Percentiles rank a stretch among this genome's conserved stretches.
phyloP scores from a whole-genome alignment of 2,329 filamentous ascomycete genomes.

The Stachybotrys chartarum region DNA sequence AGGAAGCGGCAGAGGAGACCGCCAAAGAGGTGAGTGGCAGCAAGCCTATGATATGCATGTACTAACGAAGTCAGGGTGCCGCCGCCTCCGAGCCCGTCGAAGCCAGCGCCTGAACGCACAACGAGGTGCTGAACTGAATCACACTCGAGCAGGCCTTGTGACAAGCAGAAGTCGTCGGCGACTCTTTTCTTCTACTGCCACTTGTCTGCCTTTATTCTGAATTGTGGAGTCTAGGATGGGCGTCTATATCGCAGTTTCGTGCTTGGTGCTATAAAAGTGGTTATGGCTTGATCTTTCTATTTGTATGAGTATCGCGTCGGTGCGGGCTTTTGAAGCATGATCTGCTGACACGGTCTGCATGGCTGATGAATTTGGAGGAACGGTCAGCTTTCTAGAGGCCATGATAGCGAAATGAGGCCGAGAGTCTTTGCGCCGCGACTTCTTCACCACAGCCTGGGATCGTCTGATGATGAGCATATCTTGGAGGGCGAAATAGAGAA shows the following conservation, averaged over 20 bases:
- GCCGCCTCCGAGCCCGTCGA: slow-evolving; percentile 27
- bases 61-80: slow-evolving; percentile 10
- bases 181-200: neutral
- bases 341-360: neutral
- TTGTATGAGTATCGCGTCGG: neutral
- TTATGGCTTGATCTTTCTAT: neutral
- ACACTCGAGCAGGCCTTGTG: neutral
- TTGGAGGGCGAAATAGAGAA: neutral
- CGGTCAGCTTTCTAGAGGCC: neutral
- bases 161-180: neutral
- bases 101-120: slow-evolving; percentile 22
- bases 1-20: slow-evolving; percentile 13
- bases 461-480: neutral
- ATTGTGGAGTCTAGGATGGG: neutral
- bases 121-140: neutral
- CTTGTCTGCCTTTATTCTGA: neutral
- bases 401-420: neutral
- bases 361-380: neutral
- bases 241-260: neutral
- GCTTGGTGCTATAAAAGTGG: neutral
- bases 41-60: slow-evolving; percentile 2
- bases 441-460: neutral
- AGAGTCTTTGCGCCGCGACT: neutral
- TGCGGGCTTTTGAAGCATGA: neutral
- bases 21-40: slow-evolving; percentile 26